Base-by-base conservation (phyloP, 352 stramenopile genomes). In the Phytophthora citricola region DNA sequence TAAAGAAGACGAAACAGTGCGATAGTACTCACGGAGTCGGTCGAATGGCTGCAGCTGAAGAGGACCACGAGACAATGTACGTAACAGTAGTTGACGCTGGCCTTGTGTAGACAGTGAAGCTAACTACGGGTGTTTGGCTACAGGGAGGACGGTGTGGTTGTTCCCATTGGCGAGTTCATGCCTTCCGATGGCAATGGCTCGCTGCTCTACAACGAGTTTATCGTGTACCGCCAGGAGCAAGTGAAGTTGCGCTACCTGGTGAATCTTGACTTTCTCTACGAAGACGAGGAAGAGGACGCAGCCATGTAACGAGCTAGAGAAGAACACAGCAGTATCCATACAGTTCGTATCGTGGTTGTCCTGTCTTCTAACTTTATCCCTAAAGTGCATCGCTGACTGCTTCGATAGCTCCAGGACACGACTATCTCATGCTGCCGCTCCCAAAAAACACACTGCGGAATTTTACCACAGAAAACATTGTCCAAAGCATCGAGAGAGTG, bases 141-240 rank as follows among this genome's bases (percentile, higher is more conserved):
- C 41, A 85, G 79, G 59, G 61, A 76, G 9, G 71, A 81, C 24
- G 81, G 78, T 22, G 80, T 90, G 2, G 61, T 86, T 9, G 83
- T 89, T 31, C 84, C 84, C 2, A 66, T 78, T 3, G 84, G 84
- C 9, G 71, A 86, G 50, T 81, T 92, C 29, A 73, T 79, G 59
- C 77, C 80, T 5, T 75, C 76, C 3, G 72, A 80, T 17, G 78
- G 71, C 5, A 71, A 72, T 24, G 82, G 79, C 22, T 78, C 78
- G 34, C 60, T 91, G 44, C 75, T 90, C 9, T 91, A 90, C 74
- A 91, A 91, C 57, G 84, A 93, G 52, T 93, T 83, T 50, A 81
- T 93, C 44, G 84, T 93, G 22, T 93, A 91, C 57, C 78, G 80
- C 4, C 66, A 75, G 22, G 81, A 91, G 43, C 84, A 93, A 73